These are phyloP conservation scores for Spiromastix sp. DNA, from an alignment of 2,329 filamentous ascomycete species.

Conservation along the genomic window DNA sequence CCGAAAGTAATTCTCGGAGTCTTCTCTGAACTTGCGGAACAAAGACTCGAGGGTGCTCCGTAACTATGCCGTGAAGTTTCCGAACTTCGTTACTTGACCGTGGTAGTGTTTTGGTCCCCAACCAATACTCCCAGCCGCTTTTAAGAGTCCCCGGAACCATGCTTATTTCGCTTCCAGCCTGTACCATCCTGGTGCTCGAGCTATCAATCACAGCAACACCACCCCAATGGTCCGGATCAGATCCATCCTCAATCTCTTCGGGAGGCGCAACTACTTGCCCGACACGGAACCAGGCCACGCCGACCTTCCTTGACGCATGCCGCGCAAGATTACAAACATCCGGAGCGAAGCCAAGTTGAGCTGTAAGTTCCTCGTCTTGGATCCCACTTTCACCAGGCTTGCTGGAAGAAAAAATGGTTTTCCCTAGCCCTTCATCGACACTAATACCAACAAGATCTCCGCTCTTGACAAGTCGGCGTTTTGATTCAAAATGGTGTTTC, in stretches of 20 bases:
- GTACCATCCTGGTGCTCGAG: constrained; percentile 76
- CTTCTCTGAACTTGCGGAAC: constrained; percentile 53
- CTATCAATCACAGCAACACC: constrained; percentile 79
- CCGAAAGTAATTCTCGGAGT: constrained; percentile 73
- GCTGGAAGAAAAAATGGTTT: constrained; percentile 63
- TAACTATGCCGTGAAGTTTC: constrained; percentile 26
- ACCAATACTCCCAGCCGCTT: constrained; percentile 82
- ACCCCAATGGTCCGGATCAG: constrained; percentile 67
- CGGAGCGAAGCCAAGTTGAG: constrained; percentile 9
- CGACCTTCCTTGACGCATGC: constrained; percentile 37
- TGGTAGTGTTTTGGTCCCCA: constrained; percentile 62
- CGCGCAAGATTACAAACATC: constrained; percentile 7
- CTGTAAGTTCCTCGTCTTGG: constrained; percentile 56
- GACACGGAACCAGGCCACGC: constrained; percentile 87
- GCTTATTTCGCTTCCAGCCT: constrained; percentile 77
- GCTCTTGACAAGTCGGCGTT: constrained; percentile 68
- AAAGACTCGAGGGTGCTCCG: constrained; percentile 32
- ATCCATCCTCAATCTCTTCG: constrained; percentile 48
- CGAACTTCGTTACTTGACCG: constrained; percentile 25
- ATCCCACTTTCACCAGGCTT: constrained; percentile 45
- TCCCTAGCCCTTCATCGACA: constrained; percentile 75
- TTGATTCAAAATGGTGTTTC: constrained; percentile 79
- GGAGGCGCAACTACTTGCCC: constrained; percentile 52
- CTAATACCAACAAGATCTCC: constrained; percentile 85
- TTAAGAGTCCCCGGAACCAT: constrained; percentile 65